Conservation (phyloP, 106 monocot species). For the Dendrobium catenatum region DNA sequence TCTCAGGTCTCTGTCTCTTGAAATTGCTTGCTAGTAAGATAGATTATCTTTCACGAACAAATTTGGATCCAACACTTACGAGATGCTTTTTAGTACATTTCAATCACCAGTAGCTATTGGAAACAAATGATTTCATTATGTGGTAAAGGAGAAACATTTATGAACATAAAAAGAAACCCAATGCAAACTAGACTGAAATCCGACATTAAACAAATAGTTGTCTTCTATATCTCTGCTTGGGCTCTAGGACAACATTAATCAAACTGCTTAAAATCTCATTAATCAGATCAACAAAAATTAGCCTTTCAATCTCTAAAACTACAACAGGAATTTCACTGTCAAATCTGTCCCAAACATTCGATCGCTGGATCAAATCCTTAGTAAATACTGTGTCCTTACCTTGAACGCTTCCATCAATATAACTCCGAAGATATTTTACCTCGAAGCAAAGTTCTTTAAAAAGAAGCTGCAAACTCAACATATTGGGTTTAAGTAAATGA, state of each 20-base stretch:
- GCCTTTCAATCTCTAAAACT: conserved; percentile 61
- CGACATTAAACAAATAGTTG: neutral
- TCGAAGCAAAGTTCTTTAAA: conserved; percentile 58
- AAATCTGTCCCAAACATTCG: conserved; percentile 38
- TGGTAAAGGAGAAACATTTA: no score
- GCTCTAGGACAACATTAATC: neutral
- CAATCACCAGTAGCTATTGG: no score
- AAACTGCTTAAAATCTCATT: conserved; percentile 38
- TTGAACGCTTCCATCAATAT: neutral
- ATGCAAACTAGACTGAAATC: neutral
- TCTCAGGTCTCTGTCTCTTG: no score
- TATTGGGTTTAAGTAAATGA: neutral
- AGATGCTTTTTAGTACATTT: no score
- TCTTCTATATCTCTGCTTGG: neutral
- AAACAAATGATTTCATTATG: no score
- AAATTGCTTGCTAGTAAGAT: no score
- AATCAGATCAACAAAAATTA: conserved; percentile 67
- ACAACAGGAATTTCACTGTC: conserved; percentile 32
- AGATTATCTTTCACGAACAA: no score
- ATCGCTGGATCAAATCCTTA: conserved; percentile 25
- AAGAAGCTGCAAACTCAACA: conserved; percentile 24
- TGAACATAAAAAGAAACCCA: neutral
- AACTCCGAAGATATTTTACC: conserved; percentile 34
- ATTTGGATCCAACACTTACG: no score
- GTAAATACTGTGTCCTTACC: conserved; percentile 20